phyloP scores from a whole-genome alignment of 768 basidiomycete species.

The Boletales sp. region DNA sequence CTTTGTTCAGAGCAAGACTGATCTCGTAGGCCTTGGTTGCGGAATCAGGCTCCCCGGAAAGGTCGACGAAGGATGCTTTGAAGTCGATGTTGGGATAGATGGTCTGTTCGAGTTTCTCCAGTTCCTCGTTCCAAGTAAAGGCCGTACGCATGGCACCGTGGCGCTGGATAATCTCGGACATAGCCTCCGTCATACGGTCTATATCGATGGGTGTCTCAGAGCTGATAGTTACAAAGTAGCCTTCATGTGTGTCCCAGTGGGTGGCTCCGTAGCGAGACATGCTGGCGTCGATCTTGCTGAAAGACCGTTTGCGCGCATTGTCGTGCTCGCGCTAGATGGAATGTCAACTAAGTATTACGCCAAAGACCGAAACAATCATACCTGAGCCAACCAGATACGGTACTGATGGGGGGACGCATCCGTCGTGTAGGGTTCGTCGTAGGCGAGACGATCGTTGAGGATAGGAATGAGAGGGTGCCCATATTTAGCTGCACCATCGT shows the following conservation, averaged over 20 bases:
- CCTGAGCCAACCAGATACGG: conserved; percentile 33
- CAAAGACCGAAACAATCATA: background rate
- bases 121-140: conserved; percentile 29
- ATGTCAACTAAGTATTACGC: background rate
- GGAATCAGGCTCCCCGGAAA: conserved; percentile 24
- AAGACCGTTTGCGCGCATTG: conserved; percentile 26
- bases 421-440: conserved; percentile 28
- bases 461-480: conserved; percentile 26
- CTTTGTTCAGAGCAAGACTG: conserved; percentile 21
- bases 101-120: conserved; percentile 28
- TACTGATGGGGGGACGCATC: conserved; percentile 26
- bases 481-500: conserved; percentile 27
- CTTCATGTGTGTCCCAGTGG: conserved; percentile 31
- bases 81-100: conserved; percentile 28
- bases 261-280: conserved; percentile 33
- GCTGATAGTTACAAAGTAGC: conserved; percentile 16
- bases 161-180: conserved; percentile 25
- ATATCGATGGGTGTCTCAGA: conserved; percentile 26
- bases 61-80: conserved; percentile 21
- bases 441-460: conserved; percentile 30
- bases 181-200: conserved; percentile 25
- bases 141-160: conserved; percentile 29
- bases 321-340: conserved; percentile 22
- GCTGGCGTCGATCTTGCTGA: conserved; percentile 26
- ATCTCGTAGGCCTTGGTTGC: conserved; percentile 28